Evolutionary conservation across 768 basidiomycete species (phyloP), one percentile per base, ranked within the genome.

Genomic region (Suillus brevipes): DNA sequence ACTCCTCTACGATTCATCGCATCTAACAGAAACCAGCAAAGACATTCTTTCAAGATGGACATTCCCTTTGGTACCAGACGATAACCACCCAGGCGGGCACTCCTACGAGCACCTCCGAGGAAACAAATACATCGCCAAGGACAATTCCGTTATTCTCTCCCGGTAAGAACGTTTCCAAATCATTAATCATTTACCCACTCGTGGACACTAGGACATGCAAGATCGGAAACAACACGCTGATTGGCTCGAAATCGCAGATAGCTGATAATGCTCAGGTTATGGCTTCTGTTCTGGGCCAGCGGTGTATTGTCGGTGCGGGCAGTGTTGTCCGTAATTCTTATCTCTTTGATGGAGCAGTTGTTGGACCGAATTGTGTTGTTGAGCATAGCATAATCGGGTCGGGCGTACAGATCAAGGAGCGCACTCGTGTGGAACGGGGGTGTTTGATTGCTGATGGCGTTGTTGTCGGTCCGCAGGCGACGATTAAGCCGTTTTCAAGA

Each of bases 1-100:
- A 2, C 14, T 42, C 52, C 16, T 47, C 20, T 28, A 34, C 8
- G 50, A 25, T 47, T 28, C 58, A 61, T 65, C 61, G 45, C 25
- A 68, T 8, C 63, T 8, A 31, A 61, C 64, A 42, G 47, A 63
- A 59, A 61, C 25, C 72, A 97, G 95, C 80, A 93, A 94, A 77
- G 95, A 98, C 71, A 94, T 99, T 58, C 78, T 99, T 37, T 87
- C 94, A 52, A 83, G 97, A 69, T 95, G 95, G 92, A 92, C 94
- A 6, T 99, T 97, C 79, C 97, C 97, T 2, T 81, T 99, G 10
- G 95, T 95, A 6, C 97, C 97, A 10, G 97, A 98, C 74, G 89
- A 96, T 74, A 94, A 95, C 76, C 87, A 95, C 70, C 95, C 94
- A 2, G 85, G 89, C 16, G 89, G 89, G 7, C 88, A 91, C 64